Evolutionary conservation across 1,284 basidiomycete species (phyloP), one percentile per base, ranked within the genome.

Genomic region (Naganishia albida): DNA sequence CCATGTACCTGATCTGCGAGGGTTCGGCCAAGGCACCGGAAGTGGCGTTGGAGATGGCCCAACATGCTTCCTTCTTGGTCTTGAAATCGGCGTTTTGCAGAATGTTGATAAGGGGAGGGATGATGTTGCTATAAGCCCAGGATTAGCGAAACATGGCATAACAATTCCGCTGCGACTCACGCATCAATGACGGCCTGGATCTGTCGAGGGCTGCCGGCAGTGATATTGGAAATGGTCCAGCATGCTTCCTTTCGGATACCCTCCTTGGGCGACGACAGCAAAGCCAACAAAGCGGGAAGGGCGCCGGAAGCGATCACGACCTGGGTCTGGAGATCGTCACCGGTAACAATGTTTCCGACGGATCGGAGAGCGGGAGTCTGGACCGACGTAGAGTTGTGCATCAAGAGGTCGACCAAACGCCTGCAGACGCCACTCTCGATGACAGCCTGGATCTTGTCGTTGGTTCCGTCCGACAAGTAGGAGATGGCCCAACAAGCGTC

Each of bases 401-500:
- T 93, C 72, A 99, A 87, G 53, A 99, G 84, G 77, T 99, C 96
- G 40, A 99, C 96, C 69, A 99, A 87, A 73, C 96, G 88, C 78
- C 96, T 87, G 82, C 93, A 96, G 66, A 99, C 94, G 62, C 96
- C 96, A 20, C 91, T 92, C 81, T 99, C 96, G 73, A 99, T 99
- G 69, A 99, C 96, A 44, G 95, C 95, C 80, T 99, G 96, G 69
- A 99, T 99, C 84, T 99, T 99, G 81, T 99, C 96, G 78, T 97
- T 98, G 56, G 94, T 93, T 49, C 96, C 96, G 78, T 99, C 96
- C 1, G 96, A 99, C 40, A 99, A 88, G 81, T 99, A 99, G 30
- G 94, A 98, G 79, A 99, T 96, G 51, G 96, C 96, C 96, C 96
- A 99, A 84, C 96, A 99, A 34, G 96, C 96, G 78, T 99, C 96